Evolutionary conservation across 2,329 filamentous ascomycete species (phyloP).

Genomic region (Delphinella strobiligena): DNA sequence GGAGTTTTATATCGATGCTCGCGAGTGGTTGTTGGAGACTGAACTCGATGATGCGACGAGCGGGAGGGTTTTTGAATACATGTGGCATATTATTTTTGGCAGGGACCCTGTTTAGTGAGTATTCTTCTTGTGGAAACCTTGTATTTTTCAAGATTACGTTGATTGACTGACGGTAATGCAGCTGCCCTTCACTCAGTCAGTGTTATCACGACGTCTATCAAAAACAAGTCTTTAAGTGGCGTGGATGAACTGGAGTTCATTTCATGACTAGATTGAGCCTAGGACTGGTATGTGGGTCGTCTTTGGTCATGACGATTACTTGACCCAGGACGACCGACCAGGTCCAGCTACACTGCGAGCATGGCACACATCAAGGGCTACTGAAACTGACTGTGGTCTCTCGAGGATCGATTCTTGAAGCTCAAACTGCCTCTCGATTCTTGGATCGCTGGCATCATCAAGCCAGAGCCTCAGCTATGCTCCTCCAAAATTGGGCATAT

Average conservation of each 20-base stretch:
- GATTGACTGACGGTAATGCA: neutral
- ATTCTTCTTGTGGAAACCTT: neutral
- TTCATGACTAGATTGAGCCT: neutral
- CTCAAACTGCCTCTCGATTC: too few species aligned
- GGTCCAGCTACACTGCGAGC: too few species aligned
- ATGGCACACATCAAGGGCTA: too few species aligned
- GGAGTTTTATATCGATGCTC: slow-evolving; percentile 43
- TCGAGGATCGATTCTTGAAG: too few species aligned
- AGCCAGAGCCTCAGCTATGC: too few species aligned
- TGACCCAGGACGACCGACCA: too few species aligned
- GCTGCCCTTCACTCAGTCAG: slow-evolving; percentile 2
- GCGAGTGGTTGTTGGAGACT: slow-evolving; percentile 48
- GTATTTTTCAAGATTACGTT: neutral
- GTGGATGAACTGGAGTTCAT: neutral
- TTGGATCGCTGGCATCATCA: too few species aligned
- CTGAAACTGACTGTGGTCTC: too few species aligned
- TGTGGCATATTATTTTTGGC: slow-evolving; percentile 39
- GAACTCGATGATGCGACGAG: slow-evolving; percentile 35
- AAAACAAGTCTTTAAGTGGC: neutral
- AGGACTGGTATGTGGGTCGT: too few species aligned
- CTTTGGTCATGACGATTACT: too few species aligned
- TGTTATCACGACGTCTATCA: slow-evolving; percentile 5
- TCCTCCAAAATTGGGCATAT: too few species aligned
- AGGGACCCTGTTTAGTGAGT: neutral
- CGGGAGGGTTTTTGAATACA: slow-evolving; percentile 50